Evolutionary conservation across 768 basidiomycete species (phyloP), one percentile per base, ranked within the genome.

Genomic region (Daedaleopsis sinensis): DNA sequence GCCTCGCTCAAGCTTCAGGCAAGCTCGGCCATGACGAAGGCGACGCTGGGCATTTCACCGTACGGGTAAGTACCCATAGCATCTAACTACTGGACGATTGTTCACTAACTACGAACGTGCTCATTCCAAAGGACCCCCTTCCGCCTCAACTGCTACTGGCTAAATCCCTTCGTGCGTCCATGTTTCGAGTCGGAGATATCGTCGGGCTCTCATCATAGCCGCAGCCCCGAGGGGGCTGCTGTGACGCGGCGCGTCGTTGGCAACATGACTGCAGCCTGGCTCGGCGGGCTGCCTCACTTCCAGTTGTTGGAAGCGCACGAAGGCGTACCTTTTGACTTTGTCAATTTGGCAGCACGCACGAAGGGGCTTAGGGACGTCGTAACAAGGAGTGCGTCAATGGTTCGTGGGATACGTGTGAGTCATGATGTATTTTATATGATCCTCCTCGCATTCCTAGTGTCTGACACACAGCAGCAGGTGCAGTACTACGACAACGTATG

Each of bases 31-130:
- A 77, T 62, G 78, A 77, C 49, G 80, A 82, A 62, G 82, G 80
- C 36, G 72, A 79, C 36, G 79, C 81, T 15, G 82, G 82, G 0
- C 81, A 83, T 64, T 82, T 84, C 61, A 82, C 82, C 32, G 78
- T 82, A 37, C 76, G 81, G 32, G 71, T 68, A 42, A 27, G 63
- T 55, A 37, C 19, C 12, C 38, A 9, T 11, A 32, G 27, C 27
- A 32, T 32, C 27, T 32, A 7, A 32, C 7, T 7, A 32, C 27
- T 32, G 7, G 27, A 3, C 27, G 27, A 32, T 7, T 32, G 1
- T 3, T 35, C 1, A 43, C 43, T 36, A n/a, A 42, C 19, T 52
- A 35, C 52, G 11, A 52, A 23, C 18, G 23, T 55, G 13, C 27
- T 7, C 18, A 5, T 18, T 43, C 12, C 15, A 11, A 16, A 76